Evolutionary conservation across 2,329 filamentous ascomycete species (phyloP), one percentile per base, ranked within the genome.

Genomic region (Fusarium lateritium): DNA sequence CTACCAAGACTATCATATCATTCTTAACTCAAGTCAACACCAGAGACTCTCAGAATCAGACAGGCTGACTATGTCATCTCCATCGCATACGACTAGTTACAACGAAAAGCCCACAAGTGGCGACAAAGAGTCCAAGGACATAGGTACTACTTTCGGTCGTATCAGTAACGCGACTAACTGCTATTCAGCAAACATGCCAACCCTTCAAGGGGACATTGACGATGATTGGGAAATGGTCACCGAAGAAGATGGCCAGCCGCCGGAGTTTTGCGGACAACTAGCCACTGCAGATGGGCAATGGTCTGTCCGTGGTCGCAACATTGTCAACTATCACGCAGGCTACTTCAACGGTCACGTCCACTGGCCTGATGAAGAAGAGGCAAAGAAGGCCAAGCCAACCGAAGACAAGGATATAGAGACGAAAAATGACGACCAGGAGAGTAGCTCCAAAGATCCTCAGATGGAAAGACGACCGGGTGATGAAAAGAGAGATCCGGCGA

Each of bases 191-290:
- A 10, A 14, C 2, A 36, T 28, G 2, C 9, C 15, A 8, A 9
- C 21, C 14, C 40, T 9, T 8, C 40, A 42, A 22, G n/a, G 24
- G 10, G 33, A 22, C 15, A 42, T 1, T 2, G 64, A 65, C 1
- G 49, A 68, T 4, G 65, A 65, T n/a, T 68, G 65, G 65, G 40
- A 68, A 5, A 46, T 69, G 0, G 15, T 68, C 3, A 45, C 21
- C 6, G 46, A 42, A 33, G 51, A 68, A 28, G 65, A 61, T 0
- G 10, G 1, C 15, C 24, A 26, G 5, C 15, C 8, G 5, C 33
- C 28, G 9, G 13, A 31, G 10, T 31, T 31, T 13, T 31, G 28
- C 28, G 28, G 28, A 11, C 28, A 6, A 31, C 28, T 31, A 31
- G 28, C 28, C 28, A 31, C 28, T 31, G 28, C 28, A 11, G 28